Evolutionary conservation across 192 early-diverging fungal species (phyloP), one percentile per base, ranked within the genome.

Genomic region (Geosiphon pyriformis): DNA sequence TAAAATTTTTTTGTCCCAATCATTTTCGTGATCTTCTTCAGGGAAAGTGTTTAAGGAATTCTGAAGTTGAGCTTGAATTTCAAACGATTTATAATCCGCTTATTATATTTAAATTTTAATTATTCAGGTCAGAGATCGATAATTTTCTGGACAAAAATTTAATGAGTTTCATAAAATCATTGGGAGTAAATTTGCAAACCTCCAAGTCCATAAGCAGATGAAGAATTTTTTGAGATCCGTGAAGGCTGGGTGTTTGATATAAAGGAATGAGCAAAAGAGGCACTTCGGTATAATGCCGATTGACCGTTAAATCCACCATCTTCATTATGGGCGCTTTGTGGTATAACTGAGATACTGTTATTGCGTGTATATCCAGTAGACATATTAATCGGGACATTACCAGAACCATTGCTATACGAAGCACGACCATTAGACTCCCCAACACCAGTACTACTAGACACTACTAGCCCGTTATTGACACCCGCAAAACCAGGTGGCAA

Each of bases 261-360:
- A 6, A 42, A 29, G 23, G 53, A 23, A 26, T 20, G 12, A 22
- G 53, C 53, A 55, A 55, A 29, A 55, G 27, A 55, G 25, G 23
- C 22, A 55, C 23, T 20, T 29, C 53, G 11, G 15, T 42, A 42
- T 15, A 42, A 42, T 42, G 37, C 37, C 12, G 23, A 12, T n/a
- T 2, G 17, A 0, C 48, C 48, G 22, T 2, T 49, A 49, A n/a
- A 49, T 49, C 48, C 48, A n/a, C n/a, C n/a, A 55, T 55, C 53
- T 1, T 55, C 53, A 26, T 10, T 29, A 55, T 52, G 48, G 1
- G 30, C 4, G 34, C 49, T 64, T 50, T 64, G 61, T 20, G 61
- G 61, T 32, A 64, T 64, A 25, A 64, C 61, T n/a, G 61, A 52
- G 20, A 64, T 64, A 52, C 61, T 64, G 51, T 64, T 64, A 51